Conservation (phyloP, 352 stramenopile species). For the Pythium chondricola region DNA sequence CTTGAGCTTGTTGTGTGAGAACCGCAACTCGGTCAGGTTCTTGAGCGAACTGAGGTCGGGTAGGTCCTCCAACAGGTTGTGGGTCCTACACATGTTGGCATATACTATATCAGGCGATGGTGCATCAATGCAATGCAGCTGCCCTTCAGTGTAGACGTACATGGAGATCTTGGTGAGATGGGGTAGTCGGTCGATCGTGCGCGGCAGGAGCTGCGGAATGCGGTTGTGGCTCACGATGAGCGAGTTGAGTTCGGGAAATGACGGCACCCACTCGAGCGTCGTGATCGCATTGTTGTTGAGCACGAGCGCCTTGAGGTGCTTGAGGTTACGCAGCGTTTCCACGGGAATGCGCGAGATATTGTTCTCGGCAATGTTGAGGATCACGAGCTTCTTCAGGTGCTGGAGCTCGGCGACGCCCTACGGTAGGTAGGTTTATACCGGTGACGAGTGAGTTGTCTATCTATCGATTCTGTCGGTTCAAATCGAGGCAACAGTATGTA, state of each 20-base stretch:
- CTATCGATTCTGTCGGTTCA: too few relatives aligned
- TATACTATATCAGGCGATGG: too few relatives aligned
- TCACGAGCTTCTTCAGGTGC: conserved; percentile 75
- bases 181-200: conserved; percentile 57
- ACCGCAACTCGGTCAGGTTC: conserved; percentile 67
- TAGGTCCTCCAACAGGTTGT: conserved; percentile 72
- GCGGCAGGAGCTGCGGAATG: conserved; percentile 56
- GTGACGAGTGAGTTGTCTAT: too few relatives aligned
- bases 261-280: conserved; percentile 77
- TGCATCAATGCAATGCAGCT: too few relatives aligned
- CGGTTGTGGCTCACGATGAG: conserved; percentile 84
- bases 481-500: too few relatives aligned
- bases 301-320: conserved; percentile 71
- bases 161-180: conserved; percentile 83
- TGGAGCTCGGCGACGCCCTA: conserved; percentile 59
- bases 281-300: conserved; percentile 84
- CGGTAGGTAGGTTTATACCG: neutral
- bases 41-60: conserved; percentile 59
- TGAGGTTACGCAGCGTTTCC: conserved; percentile 62
- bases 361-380: conserved; percentile 74
- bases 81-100: conserved; percentile 38
- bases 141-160: too few relatives aligned
- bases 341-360: conserved; percentile 61
- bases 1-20: conserved; percentile 79
- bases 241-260: conserved; percentile 74